Base-by-base conservation (phyloP, 257 asterid genomes). In the Mentha longifolia region DNA sequence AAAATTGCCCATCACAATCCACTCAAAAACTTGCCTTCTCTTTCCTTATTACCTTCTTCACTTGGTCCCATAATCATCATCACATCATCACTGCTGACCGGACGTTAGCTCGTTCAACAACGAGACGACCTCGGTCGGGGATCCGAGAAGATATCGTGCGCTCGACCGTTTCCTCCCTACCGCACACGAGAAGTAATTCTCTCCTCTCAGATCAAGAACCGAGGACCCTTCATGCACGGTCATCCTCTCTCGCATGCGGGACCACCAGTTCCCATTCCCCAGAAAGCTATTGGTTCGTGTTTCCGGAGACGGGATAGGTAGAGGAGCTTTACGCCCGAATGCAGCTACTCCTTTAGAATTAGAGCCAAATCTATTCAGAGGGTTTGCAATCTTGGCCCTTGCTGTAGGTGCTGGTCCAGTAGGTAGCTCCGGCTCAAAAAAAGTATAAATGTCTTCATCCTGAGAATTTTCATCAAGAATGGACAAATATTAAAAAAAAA, bases 401-500 rank as follows among this genome's bases (percentile, higher is more conserved):
- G 90, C 74, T 22, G 78, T 67, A 28, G 83, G 77, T 55, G 81
- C 57, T 15, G 81, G 76, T 17, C 81, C 89, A 4, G 75, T 63
- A 22, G 96, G 93, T 76, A 87, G 93, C 81, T 92, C 95, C 37
- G 97, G 98, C 86, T 92, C 98, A 13, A 92, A 92, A 71, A 90
- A 92, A 0, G 90, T 81, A 61, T 90, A 92, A 3, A 90, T 79
- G 80, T 90, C 97, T 75, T 92, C 98, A 67, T 92, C 98, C 97
- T 92, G 63, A 13, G 64, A 55, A 16, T 60, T 30, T 25, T 30
- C 12, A 22, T 39, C 57, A 25, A 52, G 81, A 70, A 51, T 4
- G 41, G 17, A 25, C 20, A 11, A 37, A 6, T 5, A 15, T 3
- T 7, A 35, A 35, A 17, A 35, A 60, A 3, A 13, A 25, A 57